These are phyloP conservation scores for Lepiota venenata DNA, from an alignment of 768 basidiomycete species.

Conservation along the genomic window DNA sequence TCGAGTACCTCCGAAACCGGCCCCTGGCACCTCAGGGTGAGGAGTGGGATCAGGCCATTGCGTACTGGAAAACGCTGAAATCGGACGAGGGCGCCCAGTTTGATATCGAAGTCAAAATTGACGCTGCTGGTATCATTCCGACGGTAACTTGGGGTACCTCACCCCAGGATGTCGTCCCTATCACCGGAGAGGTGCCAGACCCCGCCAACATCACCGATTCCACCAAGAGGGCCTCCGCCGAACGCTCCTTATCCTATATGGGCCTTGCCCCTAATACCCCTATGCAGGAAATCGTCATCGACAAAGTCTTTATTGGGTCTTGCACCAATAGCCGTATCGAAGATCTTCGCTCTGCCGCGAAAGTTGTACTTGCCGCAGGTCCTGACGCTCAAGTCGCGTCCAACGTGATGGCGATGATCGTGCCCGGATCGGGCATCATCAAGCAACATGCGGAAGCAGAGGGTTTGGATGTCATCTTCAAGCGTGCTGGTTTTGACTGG, in stretches of 20 bases:
- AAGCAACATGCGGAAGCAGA: slow-evolving; percentile 91
- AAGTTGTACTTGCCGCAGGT: slow-evolving; percentile 72
- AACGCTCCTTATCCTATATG: slow-evolving; percentile 84
- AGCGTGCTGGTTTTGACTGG: slow-evolving; percentile 92
- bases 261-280: slow-evolving; percentile 73
- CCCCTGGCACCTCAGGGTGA: slow-evolving; percentile 83
- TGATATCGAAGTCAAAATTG: slow-evolving; percentile 77
- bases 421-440: slow-evolving; percentile 87
- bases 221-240: slow-evolving; percentile 62
- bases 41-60: slow-evolving; percentile 79
- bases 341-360: slow-evolving; percentile 84
- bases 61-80: slow-evolving; percentile 82
- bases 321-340: slow-evolving; percentile 95
- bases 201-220: slow-evolving; percentile 64
- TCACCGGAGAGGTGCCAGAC: slow-evolving; percentile 78
- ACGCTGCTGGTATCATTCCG: slow-evolving; percentile 82
- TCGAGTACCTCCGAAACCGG: slow-evolving; percentile 76
- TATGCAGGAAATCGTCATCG: slow-evolving; percentile 76
- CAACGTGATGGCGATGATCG: slow-evolving; percentile 82
- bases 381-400: slow-evolving; percentile 70
- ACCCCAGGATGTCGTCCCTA: slow-evolving; percentile 83
- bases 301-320: slow-evolving; percentile 93
- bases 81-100: slow-evolving; percentile 83
- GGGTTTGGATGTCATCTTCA: slow-evolving; percentile 82
- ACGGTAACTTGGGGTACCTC: slow-evolving; percentile 94